A percentile compares a stretch with the other conserved stretches of the same genome.
These are phyloP conservation scores for Rutstroemia sp. DNA, from an alignment of 2,329 filamentous ascomycete genomes.

Conservation along the genomic window DNA sequence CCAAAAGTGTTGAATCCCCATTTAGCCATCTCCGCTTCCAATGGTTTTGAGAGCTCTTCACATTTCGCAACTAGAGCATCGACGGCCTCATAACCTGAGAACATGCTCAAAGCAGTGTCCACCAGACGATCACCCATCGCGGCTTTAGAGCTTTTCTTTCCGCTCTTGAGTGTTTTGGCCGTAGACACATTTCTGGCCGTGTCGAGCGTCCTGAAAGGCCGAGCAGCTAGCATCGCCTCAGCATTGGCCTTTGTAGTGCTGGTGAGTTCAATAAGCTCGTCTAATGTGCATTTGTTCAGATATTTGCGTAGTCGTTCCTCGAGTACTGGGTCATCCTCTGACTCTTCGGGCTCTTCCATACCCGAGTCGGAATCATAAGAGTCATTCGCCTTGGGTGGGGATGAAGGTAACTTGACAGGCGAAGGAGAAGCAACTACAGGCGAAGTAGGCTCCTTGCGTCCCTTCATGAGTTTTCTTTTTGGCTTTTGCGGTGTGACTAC, in stretches of 20 bases:
- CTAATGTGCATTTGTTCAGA: conserved; percentile 70
- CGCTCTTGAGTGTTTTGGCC: conserved; percentile 38
- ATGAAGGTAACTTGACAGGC: conserved; percentile 14
- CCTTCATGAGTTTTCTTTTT: conserved; percentile 28
- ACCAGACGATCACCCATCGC: conserved; percentile 60
- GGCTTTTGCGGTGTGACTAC: conserved; percentile 23
- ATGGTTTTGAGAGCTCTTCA: conserved; percentile 61
- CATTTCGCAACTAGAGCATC: conserved; percentile 75
- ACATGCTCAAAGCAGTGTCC: conserved; percentile 64
- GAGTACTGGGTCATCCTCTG: conserved; percentile 36
- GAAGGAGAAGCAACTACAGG: conserved; percentile 20
- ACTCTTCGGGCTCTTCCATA: conserved; percentile 19
- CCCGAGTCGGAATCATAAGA: conserved; percentile 29
- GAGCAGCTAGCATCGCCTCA: conserved; percentile 59
- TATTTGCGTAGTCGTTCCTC: conserved; percentile 62
- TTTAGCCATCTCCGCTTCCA: conserved; percentile 55
- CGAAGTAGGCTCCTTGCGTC: conserved; percentile 25
- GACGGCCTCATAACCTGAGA: conserved; percentile 72
- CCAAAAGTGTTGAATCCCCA: conserved; percentile 64
- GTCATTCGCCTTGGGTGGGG: conserved; percentile 13
- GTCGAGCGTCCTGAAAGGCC: conserved; percentile 64
- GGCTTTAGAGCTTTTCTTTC: conserved; percentile 39
- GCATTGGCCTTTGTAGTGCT: conserved; percentile 64
- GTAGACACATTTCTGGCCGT: conserved; percentile 59
- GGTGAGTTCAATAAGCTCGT: conserved; percentile 76